Base-by-base conservation (phyloP, 345 rosid species). In the Eucalyptus marginata region DNA sequence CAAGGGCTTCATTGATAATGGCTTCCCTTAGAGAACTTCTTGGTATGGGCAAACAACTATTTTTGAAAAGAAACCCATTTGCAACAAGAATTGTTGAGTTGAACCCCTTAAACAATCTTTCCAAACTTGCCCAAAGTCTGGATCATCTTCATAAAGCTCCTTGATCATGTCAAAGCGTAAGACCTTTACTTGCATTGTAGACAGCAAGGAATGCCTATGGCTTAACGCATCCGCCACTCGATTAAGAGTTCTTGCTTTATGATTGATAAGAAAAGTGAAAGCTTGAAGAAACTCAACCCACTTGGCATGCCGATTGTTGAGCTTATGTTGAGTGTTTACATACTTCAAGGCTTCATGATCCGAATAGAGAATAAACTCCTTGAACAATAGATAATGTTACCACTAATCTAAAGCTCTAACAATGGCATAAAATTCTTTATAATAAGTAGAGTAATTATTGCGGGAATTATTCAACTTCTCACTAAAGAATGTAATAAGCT, bases 331-430 rank as follows among this genome's bases (percentile, higher is more conserved):
- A 7, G 51, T 17, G 6, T 83, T 18, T 4, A 90, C 10, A 52
- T 87, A 81, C 76, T 87, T 89, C 44, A 89, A 27, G 2, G 79
- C 8, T 79, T 90, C 88, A 51, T 87, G 89, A n/a, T 91, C 10
- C 4, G 12, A 36, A 13, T 25, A 27, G 6, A 87, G 18, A 29
- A 89, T 47, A n/a, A 90, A 90, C 4, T 62, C 91, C 24, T 49
- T 50, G 2, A 9, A 81, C 11, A 90, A n/a, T 10, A 87, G 29
- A 62, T 89, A 81, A 8, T 16, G 7, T 51, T 51, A 8, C 20
- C 54, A 16, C 6, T 51, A 20, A 51, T 51, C 54, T 51, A 6
- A 52, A 52, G 7, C 0, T 52, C 2, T 52, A 52, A 52, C 25
- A 18, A 18, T 52, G 8, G 58, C 58, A 52, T 52, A 52, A 52